These are phyloP conservation scores for Mediolabrus comicus DNA, from an alignment of 108 stramenopile genomes.

Conservation along the genomic window DNA sequence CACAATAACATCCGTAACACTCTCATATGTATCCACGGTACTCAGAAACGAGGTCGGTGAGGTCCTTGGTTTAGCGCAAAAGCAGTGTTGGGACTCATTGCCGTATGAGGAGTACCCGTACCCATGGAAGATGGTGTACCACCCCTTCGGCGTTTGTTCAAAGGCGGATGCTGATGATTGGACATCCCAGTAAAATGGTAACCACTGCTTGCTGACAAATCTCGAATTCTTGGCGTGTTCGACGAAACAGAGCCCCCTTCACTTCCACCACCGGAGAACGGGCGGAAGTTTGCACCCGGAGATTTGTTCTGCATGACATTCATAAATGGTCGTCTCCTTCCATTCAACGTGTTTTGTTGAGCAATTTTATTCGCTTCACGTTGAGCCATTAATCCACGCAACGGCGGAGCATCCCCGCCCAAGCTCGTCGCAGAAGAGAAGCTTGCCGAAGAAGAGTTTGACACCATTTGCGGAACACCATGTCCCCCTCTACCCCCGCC, in stretches of 20 bases:
- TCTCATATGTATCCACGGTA: no score
- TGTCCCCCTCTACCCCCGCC: slow-evolving; percentile 12
- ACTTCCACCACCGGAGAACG: slow-evolving; percentile 46
- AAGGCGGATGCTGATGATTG: slow-evolving; percentile 16
- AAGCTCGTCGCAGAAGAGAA: neutral
- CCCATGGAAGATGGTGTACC: slow-evolving; percentile 33
- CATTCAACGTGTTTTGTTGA: slow-evolving; percentile 48
- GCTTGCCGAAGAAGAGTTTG: slow-evolving; percentile 27
- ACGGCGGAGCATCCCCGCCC: slow-evolving; percentile 39
- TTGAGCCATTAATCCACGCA: slow-evolving; percentile 61
- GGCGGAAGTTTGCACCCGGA: slow-evolving; percentile 34
- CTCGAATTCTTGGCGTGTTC: slow-evolving; percentile 39
- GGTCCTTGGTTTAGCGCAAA: slow-evolving; percentile 51
- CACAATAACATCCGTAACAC: no score
- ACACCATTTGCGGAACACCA: slow-evolving; percentile 17
- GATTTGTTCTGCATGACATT: slow-evolving; percentile 36
- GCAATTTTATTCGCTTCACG: slow-evolving; percentile 55
- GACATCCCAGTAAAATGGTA: slow-evolving; percentile 50
- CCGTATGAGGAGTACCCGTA: slow-evolving; percentile 11
- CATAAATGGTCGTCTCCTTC: slow-evolving; percentile 36
- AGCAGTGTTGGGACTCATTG: slow-evolving; percentile 52
- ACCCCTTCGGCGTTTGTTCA: slow-evolving; percentile 52
- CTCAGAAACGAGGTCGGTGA: slow-evolving; percentile 13
- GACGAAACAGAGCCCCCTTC: slow-evolving; percentile 37
- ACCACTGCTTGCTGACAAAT: slow-evolving; percentile 44